Evolutionary conservation across 2,329 filamentous ascomycete genomes (phyloP).

Genomic region (Paecilomyces fulvus): DNA sequence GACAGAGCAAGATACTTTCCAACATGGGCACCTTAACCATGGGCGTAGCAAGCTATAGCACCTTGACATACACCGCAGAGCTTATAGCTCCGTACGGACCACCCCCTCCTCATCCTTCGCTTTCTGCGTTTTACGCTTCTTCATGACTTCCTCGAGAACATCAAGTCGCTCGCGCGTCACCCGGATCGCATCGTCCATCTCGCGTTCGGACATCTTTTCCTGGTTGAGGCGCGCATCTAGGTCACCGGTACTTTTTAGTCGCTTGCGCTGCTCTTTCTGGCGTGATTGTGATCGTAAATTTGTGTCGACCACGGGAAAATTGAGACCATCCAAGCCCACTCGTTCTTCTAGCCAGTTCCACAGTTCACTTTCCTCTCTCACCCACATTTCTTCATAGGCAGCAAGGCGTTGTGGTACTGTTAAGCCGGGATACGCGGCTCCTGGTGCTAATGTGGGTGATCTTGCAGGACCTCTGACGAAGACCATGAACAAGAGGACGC

Average conservation of each 20-base stretch:
- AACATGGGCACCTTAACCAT: background rate
- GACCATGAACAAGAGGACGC: slow-evolving; percentile 62
- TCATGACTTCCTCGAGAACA: slow-evolving; percentile 65
- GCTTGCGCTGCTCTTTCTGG: slow-evolving; percentile 23
- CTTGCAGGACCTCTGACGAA: slow-evolving; percentile 53
- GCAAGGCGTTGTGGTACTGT: slow-evolving; percentile 58
- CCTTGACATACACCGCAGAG: background rate
- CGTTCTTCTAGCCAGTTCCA: slow-evolving; percentile 93
- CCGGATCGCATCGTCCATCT: slow-evolving; percentile 71
- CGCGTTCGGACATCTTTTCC: slow-evolving; percentile 62
- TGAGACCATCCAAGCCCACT: slow-evolving; percentile 58
- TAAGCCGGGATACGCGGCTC: slow-evolving; percentile 31
- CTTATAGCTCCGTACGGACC: background rate
- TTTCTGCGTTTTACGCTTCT: slow-evolving; percentile 41
- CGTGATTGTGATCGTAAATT: slow-evolving; percentile 33
- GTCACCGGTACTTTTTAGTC: slow-evolving; percentile 30
- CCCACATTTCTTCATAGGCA: slow-evolving; percentile 91
- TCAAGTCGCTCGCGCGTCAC: slow-evolving; percentile 79
- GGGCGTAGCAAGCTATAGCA: background rate
- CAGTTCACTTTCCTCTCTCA: slow-evolving; percentile 73
- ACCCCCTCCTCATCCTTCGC: slow-evolving; percentile 8
- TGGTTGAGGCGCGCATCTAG: slow-evolving; percentile 52
- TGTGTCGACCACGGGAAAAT: slow-evolving; percentile 25
- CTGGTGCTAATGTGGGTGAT: slow-evolving; percentile 26
- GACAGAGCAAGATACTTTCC: background rate